A percentile compares a stretch with the other conserved stretches of the same genome.
These are phyloP conservation scores for Neonectria sp. DNA, from an alignment of 2,329 filamentous ascomycete species.

Conservation along the genomic window DNA sequence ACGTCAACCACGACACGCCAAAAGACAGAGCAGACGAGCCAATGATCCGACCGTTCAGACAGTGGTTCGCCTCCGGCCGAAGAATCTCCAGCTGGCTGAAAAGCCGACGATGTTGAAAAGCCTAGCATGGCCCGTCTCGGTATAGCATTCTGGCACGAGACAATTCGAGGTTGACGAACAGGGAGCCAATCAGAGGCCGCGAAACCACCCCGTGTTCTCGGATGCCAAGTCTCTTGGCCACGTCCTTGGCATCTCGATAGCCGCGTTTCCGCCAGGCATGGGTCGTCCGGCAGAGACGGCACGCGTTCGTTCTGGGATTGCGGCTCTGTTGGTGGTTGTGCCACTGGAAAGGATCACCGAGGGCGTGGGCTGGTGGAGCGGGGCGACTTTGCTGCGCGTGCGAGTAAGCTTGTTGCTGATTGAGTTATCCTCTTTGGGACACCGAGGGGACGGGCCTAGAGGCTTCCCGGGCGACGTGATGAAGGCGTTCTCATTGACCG, in stretches of 20 bases:
- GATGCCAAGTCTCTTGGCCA: slow-evolving; percentile 43
- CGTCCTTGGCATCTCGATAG: slow-evolving; percentile 31
- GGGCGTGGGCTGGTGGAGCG: slow-evolving; percentile 17
- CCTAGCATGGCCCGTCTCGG: slow-evolving; percentile 30
- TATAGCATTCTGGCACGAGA: slow-evolving; percentile 39
- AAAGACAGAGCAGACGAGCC: neutral
- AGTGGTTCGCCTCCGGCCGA: neutral
- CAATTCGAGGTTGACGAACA: slow-evolving; percentile 4
- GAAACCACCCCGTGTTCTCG: slow-evolving; percentile 40
- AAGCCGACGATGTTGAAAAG: neutral
- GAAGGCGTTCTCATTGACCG: neutral
- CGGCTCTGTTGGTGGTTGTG: slow-evolving; percentile 13
- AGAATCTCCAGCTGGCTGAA: neutral
- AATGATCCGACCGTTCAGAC: neutral
- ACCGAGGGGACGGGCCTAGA: slow-evolving; percentile 34
- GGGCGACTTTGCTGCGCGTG: slow-evolving; percentile 20
- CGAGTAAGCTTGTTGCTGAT: slow-evolving; percentile 39
- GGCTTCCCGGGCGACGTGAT: neutral
- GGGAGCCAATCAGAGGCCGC: slow-evolving; percentile 36
- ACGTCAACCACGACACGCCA: neutral
- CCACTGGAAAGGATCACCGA: slow-evolving; percentile 32
- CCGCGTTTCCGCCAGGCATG: slow-evolving; percentile 14
- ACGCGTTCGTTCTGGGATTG: neutral
- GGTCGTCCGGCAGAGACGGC: slow-evolving; percentile 27
- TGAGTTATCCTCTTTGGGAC: slow-evolving; percentile 39